Evolutionary conservation across 2,329 filamentous ascomycete species (phyloP), one percentile per base, ranked within the genome.

Genomic region (Nothopassalora personata): DNA sequence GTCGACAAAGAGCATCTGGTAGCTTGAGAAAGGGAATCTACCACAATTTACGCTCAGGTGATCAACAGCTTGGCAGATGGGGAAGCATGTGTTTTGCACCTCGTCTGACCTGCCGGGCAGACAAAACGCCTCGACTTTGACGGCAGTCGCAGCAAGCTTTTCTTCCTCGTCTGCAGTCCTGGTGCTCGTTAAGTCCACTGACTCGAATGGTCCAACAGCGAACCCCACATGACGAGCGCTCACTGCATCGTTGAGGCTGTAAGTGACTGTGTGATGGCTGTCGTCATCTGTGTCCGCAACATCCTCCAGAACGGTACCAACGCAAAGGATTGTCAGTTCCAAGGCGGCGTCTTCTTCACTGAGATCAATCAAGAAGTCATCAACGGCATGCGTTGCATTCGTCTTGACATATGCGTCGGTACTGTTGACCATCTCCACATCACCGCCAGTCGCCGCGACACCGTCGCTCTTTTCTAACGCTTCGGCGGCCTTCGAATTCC

Each of bases 1-100:
- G 67, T 99, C 94, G 18, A 99, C 86, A 67, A 99, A 99, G 66
- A 90, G 92, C 56, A 97, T 77, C 70, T 96, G 96, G 79, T 95
- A 97, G 70, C 89, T 91, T 30, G 89, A 84, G 72, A 94, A 97
- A 0, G 94, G 92, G 71, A 96, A 99, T 23, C 89, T 87, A 28
- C 91, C 91, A 72, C 93, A 97, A 4, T 86, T 89, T 63, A 93
- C 84, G 4, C 90, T 90, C 70, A 97, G 91, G 72, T 89, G 90
- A 72, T 99, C 94, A n/a, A 96, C 86, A 1, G 91, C 91, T 71
- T 84, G 66, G n/a, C 92, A 89, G 66, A 97, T 82, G 10, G 93
- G 89, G 67, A 89, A 86, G 67, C 91, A 94, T 5, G 91, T 94
- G 69, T 96, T 93, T 61, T 87, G 85, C 23, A 97, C 85, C 74